A percentile compares a stretch with the other conserved stretches of the same genome.
These are phyloP conservation scores for Celoporthe dispersa DNA, from an alignment of 2,329 filamentous ascomycete genomes.

Conservation along the genomic window DNA sequence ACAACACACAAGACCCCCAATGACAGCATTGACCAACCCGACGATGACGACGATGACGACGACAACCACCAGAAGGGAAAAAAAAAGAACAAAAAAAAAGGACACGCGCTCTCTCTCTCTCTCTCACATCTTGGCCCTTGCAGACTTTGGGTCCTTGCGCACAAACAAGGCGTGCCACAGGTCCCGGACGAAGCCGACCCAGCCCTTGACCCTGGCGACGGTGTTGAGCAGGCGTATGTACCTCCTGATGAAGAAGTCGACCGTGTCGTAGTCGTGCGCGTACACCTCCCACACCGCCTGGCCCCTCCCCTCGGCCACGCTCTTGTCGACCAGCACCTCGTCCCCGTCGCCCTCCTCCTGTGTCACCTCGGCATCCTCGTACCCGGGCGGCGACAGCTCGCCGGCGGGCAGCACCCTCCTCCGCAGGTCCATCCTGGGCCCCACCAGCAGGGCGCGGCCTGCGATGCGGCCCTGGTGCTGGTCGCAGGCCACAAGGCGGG, in stretches of 20 bases:
- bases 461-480: constrained; percentile 46
- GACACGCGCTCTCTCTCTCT: background rate
- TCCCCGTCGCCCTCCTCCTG: constrained; percentile 41
- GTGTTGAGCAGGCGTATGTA: constrained; percentile 59
- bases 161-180: constrained; percentile 32
- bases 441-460: constrained; percentile 62
- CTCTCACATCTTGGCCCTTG: background rate
- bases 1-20: background rate
- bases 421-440: constrained; percentile 51
- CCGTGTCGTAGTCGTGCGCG: constrained; percentile 60
- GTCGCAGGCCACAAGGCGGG: constrained; percentile 58
- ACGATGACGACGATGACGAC: background rate
- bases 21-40: background rate
- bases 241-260: constrained; percentile 59
- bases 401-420: constrained; percentile 53
- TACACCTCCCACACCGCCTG: constrained; percentile 64
- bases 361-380: constrained; percentile 39
- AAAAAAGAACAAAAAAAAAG: background rate
- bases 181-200: constrained; percentile 53
- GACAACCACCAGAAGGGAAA: background rate
- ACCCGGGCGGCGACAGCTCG: constrained; percentile 46
- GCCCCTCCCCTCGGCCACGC: constrained; percentile 37
- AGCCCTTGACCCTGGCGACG: constrained; percentile 54
- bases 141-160: background rate
- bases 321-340: constrained; percentile 30